A percentile compares a stretch with the other conserved stretches of the same genome.
Evolutionary conservation across 176 grass and related monocot genomes (phyloP).

Genomic region (Tuctoria greenei): DNA sequence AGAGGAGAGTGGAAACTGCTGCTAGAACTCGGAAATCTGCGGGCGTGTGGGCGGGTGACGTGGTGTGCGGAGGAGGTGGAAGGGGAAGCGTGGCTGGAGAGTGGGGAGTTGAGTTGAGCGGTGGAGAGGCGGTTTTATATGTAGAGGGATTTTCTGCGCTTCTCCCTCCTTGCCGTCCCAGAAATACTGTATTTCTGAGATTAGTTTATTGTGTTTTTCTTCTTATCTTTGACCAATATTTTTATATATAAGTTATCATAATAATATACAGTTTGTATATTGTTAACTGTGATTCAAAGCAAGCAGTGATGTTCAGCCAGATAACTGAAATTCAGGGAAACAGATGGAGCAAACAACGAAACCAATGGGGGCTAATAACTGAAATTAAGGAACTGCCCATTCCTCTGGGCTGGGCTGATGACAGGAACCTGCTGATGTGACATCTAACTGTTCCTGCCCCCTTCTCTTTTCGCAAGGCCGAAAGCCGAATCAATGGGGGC

Average conservation of each 20-base stretch:
- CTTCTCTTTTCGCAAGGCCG: not conserved
- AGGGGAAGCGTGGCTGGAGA: slow-evolving; percentile 9
- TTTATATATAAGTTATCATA: no score
- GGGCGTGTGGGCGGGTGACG: not conserved
- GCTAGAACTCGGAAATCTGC: not conserved
- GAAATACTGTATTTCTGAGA: no score
- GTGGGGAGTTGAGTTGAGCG: slow-evolving; percentile 21
- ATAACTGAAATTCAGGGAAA: no score
- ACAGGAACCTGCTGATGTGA: not conserved
- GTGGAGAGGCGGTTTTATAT: slow-evolving; percentile 38
- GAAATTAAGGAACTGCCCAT: no score
- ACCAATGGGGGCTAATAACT: no score
- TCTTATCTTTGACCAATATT: no score
- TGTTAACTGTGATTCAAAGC: no score
- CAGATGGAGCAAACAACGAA: no score
- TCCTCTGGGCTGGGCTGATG: not conserved
- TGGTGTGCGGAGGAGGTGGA: not conserved
- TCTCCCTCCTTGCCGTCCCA: not conserved
- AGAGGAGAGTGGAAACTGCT: not conserved
- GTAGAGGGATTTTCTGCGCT: slow-evolving; percentile 40
- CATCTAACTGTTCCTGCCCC: not conserved
- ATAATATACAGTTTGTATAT: no score
- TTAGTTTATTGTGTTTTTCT: no score
- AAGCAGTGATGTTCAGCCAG: no score
- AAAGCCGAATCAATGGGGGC: not conserved